phyloP scores from a whole-genome alignment of 495 filamentous ascomycete genomes.

The Aspergillus ostianus region DNA sequence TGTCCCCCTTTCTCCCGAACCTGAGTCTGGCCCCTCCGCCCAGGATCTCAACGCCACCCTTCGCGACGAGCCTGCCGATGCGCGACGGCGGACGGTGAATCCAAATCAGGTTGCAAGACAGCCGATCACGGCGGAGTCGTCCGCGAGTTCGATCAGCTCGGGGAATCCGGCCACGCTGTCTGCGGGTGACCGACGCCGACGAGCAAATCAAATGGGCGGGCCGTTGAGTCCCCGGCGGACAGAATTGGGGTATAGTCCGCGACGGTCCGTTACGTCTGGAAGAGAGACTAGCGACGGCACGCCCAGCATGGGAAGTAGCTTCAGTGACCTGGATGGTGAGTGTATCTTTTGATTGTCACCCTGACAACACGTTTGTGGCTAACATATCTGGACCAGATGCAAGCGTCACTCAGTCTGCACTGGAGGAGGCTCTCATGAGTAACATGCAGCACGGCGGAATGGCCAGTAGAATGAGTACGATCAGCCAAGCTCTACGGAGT shows the following conservation, averaged over 20 bases:
- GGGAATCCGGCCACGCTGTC: slow-evolving; percentile 26
- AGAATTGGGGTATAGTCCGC: slow-evolving; percentile 39
- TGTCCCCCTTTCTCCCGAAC: slow-evolving; percentile 57
- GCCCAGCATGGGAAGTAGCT: slow-evolving; percentile 97
- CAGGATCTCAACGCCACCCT: slow-evolving; percentile 65
- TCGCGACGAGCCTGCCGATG: slow-evolving; percentile 43
- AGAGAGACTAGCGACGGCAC: slow-evolving; percentile 79
- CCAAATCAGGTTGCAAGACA: slow-evolving; percentile 26
- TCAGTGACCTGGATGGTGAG: slow-evolving; percentile 92
- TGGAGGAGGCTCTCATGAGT: slow-evolving; percentile 91
- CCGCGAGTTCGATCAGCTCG: slow-evolving; percentile 57
- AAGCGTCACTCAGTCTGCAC: slow-evolving; percentile 87
- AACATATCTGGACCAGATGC: slow-evolving; percentile 57
- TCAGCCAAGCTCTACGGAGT: slow-evolving; percentile 65
- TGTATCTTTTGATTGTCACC: slow-evolving; percentile 8
- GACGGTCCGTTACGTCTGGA: slow-evolving; percentile 47
- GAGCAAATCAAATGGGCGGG: slow-evolving; percentile 20
- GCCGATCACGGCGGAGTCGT: slow-evolving; percentile 59
- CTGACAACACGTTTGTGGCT: slow-evolving; percentile 1
- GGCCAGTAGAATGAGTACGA: slow-evolving; percentile 85
- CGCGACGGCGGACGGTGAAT: slow-evolving; percentile 33
- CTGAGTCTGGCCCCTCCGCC: slow-evolving; percentile 21
- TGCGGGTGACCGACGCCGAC: slow-evolving; percentile 19
- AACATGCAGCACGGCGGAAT: slow-evolving; percentile 82
- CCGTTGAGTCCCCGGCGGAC: slow-evolving; percentile 52